Evolutionary conservation across 495 filamentous ascomycete genomes (phyloP), one percentile per base, ranked within the genome.

Genomic region (Penicillium goetzii): DNA sequence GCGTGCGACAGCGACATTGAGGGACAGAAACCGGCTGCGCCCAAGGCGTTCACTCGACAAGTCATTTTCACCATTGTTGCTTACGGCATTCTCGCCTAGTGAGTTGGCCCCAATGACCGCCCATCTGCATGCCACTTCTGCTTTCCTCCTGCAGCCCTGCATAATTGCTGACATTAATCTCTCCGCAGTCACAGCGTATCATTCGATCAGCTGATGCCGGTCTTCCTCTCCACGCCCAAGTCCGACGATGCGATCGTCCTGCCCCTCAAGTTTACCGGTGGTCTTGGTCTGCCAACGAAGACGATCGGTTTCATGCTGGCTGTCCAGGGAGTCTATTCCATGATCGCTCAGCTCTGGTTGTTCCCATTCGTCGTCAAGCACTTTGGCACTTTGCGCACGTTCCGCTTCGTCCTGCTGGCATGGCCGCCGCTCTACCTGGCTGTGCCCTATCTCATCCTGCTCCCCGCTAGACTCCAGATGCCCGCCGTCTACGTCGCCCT

Each of bases 41-140:
- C 68, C 60, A 84, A 84, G 64, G 85, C 85, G 6, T 96, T 99
- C 71, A 97, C 90, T 19, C 84, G 77, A 68, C 91, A 93, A 55
- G 90, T 98, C 53, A 72, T 96, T 54, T 78, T 92, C 47, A 91
- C 90, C 64, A 97, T 98, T 64, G 74, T 93, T 53, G 91, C 88
- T 56, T 97, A 95, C 69, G 96, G 95, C 40, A 91, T 99, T 68
- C 83, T 99, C 32, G 95, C 95, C 63, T 97, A 96, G 91, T 97
- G 85, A 86, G 92, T 89, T 61, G 63, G 56, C 58, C 41, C 59
- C 64, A 32, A 25, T 34, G 9, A 12, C 57, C 63, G 36, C 56
- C 23, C 10, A 12, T 19, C 55, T 55, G 30, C 52, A 55, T 14
- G 52, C 34, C 55, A 41, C 38, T 30, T 26, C 10, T 40, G 30